Base-by-base conservation (phyloP, 2,329 filamentous ascomycete genomes). In the Penicillium sp. region DNA sequence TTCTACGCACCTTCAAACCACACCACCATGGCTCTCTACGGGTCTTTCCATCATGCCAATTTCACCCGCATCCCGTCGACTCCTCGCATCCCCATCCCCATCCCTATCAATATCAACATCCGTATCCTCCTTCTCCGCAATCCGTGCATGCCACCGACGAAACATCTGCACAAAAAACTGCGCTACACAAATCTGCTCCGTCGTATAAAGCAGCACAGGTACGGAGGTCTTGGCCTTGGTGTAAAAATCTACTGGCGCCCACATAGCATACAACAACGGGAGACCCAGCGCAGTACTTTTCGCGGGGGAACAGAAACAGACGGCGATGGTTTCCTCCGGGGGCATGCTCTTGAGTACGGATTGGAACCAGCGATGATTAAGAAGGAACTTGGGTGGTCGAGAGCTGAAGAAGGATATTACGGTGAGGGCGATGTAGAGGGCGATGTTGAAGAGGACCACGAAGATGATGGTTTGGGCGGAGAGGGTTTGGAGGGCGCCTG, bases 271-370 rank as follows among this genome's bases (percentile, higher is more conserved):
- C 54, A 86, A 82, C 30, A 92, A 72, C 0, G 89, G 89, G 7
- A 92, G 89, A 0, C 89, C 88, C 59, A 92, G 80, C 2, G 85
- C 87, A 1, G 88, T 88, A 2, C 89, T 90, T 75, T 92, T 92
- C 14, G 89, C 89, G 0, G 89, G 88, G 28, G 86, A 87, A 68
- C 88, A 91, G 74, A 91, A 91, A 67, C 88, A 91, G 14, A 90
- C 85, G 0, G 89, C 88, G 53, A 91, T 84, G 0, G 88, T 84
- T 67, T 91, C 86, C 60, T 84, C 82, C 40, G 83, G 83, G 0
- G 82, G 76, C 71, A 90, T 63, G 28, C 62, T 65, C 38, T 63
- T 66, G 42, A 78, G 72, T 2, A 76, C 51, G n/a, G 61, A 52
- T 14, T 63, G 56, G 2, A 59, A 65, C 70, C 65, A 71, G 10